Evolutionary conservation across 2,329 filamentous ascomycete species (phyloP).

Genomic region (Diaporthe amygdali): DNA sequence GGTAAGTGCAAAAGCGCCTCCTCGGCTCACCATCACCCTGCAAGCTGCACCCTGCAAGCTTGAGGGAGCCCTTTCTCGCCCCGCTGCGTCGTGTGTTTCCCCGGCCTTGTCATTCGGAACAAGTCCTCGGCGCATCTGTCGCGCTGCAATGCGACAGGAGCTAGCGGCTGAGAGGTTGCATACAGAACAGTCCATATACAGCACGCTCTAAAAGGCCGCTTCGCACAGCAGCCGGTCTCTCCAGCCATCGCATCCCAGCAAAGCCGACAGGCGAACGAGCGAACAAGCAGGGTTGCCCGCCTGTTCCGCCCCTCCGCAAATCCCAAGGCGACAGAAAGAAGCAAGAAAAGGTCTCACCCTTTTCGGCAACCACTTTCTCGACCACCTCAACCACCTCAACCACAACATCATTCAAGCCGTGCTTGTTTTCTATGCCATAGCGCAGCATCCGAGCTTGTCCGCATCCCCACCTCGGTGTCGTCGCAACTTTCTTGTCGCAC

Average conservation of each 20-base stretch:
- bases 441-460: background rate
- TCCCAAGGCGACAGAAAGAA: background rate
- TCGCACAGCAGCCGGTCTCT: background rate
- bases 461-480: conserved; percentile 10
- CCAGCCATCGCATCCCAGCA: conserved; percentile 19
- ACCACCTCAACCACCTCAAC: background rate
- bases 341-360: background rate
- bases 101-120: conserved; percentile 1
- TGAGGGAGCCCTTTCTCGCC: conserved; percentile 5
- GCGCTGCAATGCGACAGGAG: conserved; percentile 11
- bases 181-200: background rate
- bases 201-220: background rate
- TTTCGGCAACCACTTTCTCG: background rate
- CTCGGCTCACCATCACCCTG: background rate
- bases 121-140: conserved; percentile 8
- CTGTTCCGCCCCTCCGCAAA: background rate
- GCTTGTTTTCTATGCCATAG: background rate
- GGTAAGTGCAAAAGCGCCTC: conserved; percentile 4
- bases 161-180: conserved; percentile 14
- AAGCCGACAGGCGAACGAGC: background rate
- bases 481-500: conserved; percentile 16
- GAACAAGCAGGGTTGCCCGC: background rate
- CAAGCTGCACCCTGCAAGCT: conserved; percentile 1
- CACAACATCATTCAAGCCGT: background rate
- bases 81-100: conserved; percentile 12